A percentile compares a stretch with the other conserved stretches of the same genome.
These are phyloP conservation scores for Obelidium mucronatum DNA, from an alignment of 192 early-diverging fungal genomes.

Conservation along the genomic window DNA sequence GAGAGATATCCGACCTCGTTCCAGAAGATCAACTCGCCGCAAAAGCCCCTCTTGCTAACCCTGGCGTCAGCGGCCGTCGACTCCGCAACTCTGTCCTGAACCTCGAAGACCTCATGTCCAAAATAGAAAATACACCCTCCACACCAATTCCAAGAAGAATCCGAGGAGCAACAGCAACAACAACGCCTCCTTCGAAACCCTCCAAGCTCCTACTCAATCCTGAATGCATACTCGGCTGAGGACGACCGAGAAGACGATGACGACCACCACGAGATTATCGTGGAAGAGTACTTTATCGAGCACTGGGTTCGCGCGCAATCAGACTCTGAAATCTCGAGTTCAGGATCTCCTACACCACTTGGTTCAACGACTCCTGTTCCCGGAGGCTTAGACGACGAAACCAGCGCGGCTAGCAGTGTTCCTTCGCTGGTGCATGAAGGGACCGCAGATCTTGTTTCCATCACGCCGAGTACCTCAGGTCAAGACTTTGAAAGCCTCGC, in stretches of 20 bases:
- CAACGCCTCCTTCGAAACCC: neutral
- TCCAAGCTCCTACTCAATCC: neutral
- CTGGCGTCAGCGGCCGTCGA: neutral
- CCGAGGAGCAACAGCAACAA: neutral
- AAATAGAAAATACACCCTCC: neutral
- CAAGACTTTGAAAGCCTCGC: too few species aligned
- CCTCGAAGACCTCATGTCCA: neutral
- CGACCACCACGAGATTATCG: neutral
- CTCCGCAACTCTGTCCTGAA: neutral
- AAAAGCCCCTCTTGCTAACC: neutral
- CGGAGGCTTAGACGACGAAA: neutral
- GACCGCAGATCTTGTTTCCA: too few species aligned
- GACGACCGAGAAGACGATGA: neutral
- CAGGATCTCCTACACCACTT: neutral
- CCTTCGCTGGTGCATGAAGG: neutral
- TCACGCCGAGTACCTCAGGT: too few species aligned
- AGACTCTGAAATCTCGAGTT: neutral
- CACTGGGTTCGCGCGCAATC: constrained; percentile 13
- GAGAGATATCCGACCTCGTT: constrained; percentile 23
- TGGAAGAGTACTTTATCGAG: constrained; percentile 30
- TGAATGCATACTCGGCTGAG: neutral
- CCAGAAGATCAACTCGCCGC: neutral
- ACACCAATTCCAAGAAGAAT: too few species aligned
- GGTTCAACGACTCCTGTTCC: neutral
- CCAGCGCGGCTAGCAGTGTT: neutral